phyloP scores from a whole-genome alignment of 2,329 filamentous ascomycete genomes.

The Colletotrichum salicis region DNA sequence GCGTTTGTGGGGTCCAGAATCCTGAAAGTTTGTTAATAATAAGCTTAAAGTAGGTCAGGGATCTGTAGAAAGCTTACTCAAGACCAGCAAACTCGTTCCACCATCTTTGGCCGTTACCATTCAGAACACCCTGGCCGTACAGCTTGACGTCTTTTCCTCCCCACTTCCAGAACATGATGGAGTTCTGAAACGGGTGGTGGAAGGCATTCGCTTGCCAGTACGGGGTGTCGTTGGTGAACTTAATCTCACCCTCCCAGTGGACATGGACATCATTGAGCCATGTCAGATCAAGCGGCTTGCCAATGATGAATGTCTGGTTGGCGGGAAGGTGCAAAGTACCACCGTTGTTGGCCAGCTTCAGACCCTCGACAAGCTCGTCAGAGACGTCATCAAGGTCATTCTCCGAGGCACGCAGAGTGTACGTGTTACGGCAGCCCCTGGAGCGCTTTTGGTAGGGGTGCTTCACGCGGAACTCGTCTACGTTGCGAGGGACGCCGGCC shows the following conservation, averaged over 20 bases:
- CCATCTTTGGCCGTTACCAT: constrained; percentile 71
- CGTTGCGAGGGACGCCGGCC: constrained; percentile 40
- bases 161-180: constrained; percentile 73
- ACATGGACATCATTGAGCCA: constrained; percentile 71
- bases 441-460: constrained; percentile 61
- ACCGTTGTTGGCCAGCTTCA: constrained; percentile 63
- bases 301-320: constrained; percentile 67
- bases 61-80: constrained; percentile 18
- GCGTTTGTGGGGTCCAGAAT: constrained; percentile 62
- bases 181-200: constrained; percentile 71
- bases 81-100: constrained; percentile 67
- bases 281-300: constrained; percentile 70
- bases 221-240: constrained; percentile 71
- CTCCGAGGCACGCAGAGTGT: constrained; percentile 30
- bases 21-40: constrained; percentile 19
- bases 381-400: constrained; percentile 57
- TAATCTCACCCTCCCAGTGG: constrained; percentile 48
- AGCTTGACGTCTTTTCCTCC: constrained; percentile 75
- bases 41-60: background rate
- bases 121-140: constrained; percentile 64
- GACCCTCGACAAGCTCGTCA: constrained; percentile 51
- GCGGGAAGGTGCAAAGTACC: constrained; percentile 67
- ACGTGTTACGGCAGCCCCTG: constrained; percentile 33
- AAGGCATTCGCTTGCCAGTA: constrained; percentile 75
- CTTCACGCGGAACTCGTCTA: constrained; percentile 48